Conservation (phyloP, 1,284 basidiomycete species). For the Coniferiporia weirii region DNA sequence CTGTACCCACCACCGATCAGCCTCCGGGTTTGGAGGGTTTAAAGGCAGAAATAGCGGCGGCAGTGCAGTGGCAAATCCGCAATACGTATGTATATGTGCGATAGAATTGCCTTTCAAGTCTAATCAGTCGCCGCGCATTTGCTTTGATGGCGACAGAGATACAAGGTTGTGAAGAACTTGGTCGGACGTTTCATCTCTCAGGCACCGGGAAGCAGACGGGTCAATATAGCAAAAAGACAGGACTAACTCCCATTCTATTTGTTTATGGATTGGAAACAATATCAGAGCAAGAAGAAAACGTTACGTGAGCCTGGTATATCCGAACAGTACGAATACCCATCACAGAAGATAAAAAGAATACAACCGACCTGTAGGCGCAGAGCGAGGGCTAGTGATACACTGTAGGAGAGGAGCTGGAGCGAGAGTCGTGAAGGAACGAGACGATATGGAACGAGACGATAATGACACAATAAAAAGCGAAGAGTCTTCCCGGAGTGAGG, state of each 20-base stretch:
- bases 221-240: neutral
- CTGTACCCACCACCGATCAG: no score
- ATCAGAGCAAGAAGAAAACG: no score
- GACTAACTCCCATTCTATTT: no score
- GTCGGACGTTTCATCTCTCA: neutral
- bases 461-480: conserved; percentile 14
- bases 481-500: neutral
- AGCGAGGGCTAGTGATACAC: neutral
- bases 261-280: no score
- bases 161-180: neutral
- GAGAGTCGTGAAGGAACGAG: neutral
- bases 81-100: no score
- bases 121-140: neutral
- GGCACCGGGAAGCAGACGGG: neutral
- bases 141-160: no score
- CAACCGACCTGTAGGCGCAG: neutral
- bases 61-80: no score
- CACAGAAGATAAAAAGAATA: neutral
- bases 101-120: neutral
- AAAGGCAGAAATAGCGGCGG: no score
- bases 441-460: conserved; percentile 10
- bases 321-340: no score
- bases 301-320: no score
- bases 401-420: neutral
- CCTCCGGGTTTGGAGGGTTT: no score